Percentiles rank a stretch among this genome's conserved stretches.
These are phyloP conservation scores for Colletotrichum trifolii DNA, from an alignment of 2,329 filamentous ascomycete genomes.

Conservation along the genomic window DNA sequence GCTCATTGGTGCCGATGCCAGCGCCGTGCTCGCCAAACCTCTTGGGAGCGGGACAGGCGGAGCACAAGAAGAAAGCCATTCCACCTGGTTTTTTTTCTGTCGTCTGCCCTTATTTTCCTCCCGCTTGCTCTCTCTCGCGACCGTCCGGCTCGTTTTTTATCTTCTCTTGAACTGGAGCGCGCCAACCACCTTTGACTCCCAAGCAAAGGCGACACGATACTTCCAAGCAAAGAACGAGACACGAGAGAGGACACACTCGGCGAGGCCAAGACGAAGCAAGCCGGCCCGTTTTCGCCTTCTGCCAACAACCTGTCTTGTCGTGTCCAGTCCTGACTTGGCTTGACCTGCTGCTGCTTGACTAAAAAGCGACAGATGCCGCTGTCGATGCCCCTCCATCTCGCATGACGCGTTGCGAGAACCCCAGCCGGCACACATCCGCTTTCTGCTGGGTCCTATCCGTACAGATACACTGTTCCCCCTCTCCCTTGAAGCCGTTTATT, in stretches of 20 bases:
- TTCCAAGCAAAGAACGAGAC: no score
- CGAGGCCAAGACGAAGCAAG: neutral
- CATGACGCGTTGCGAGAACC: conserved; percentile 33
- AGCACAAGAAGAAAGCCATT: conserved; percentile 36
- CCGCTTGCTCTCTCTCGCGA: neutral
- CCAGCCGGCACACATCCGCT: conserved; percentile 29
- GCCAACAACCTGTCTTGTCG: neutral
- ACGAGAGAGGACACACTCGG: no score
- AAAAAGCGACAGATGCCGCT: neutral
- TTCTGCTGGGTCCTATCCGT: conserved; percentile 15
- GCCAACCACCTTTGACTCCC: no score
- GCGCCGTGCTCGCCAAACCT: conserved; percentile 25
- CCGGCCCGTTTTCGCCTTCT: no score
- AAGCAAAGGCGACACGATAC: no score
- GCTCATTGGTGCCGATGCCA: conserved; percentile 33
- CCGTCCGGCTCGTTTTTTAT: neutral
- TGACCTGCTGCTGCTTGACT: neutral
- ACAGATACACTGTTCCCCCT: neutral
- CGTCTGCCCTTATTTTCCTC: neutral
- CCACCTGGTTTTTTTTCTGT: conserved; percentile 24
- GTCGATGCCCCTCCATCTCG: conserved; percentile 29
- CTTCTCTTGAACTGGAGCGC: no score
- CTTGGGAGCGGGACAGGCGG: conserved; percentile 33
- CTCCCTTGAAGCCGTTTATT: conserved; percentile 22
- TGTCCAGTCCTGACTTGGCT: neutral